Evolutionary conservation across 495 filamentous ascomycete species (phyloP), one percentile per base, ranked within the genome.

Genomic region (Aspergillus panamensis): DNA sequence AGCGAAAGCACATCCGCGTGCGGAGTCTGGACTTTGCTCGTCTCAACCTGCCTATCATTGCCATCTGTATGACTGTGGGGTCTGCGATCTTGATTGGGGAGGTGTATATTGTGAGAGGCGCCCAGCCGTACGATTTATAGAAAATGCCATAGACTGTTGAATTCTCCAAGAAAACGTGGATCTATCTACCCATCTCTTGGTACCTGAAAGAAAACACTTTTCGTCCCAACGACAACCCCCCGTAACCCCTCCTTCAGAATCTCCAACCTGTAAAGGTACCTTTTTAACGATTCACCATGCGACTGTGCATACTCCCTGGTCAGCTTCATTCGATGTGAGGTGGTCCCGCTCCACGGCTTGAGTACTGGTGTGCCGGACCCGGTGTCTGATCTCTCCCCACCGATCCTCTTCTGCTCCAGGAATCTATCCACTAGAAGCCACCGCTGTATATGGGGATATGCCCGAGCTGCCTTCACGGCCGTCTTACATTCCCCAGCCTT

Each of bases 31-130:
- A 58, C 12, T 58, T 58, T 48, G 48, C 48, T 7, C 44, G 50
- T 25, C 37, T 58, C 0, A 58, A 58, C 48, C 16, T 58, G 16
- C 48, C 48, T 6, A 58, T 58, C 14, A 52, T 58, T 17, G 42
- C 48, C 5, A 52, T 58, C 25, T 58, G 37, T 6, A 52, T 58
- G 48, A 32, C 31, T 6, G 56, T 58, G 17, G 56, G 56, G 6
- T 58, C 39, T 29, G 40, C 42, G 1, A 39, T 58, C 7, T 39
- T 58, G 12, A 31, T 58, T n/a, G 56, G 56, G 2, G 56, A 58
- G 48, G 56, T 58, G 14, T 58, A 58, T 48, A 58, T 58, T 74
- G 1, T 39, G 35, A 10, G 35, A 39, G 35, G 14, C 8, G 10
- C 35, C 3, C 3, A 39, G 35, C 35, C 35, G 5, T 39, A 39